phyloP scores from a whole-genome alignment of 2,329 filamentous ascomycete genomes.

The Bipolaris cookei region DNA sequence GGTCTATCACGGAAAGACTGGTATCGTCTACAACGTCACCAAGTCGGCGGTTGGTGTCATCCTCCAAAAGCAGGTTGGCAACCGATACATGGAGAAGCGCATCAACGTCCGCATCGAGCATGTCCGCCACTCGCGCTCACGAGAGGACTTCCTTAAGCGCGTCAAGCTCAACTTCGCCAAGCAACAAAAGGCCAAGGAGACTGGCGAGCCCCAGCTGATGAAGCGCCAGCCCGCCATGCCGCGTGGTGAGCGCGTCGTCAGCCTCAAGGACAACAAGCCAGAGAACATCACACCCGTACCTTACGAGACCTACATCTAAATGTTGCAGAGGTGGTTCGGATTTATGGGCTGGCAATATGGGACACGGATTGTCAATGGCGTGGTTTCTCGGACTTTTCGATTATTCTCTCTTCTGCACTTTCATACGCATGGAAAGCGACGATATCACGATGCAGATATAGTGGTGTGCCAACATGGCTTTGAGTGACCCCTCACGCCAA shows the following conservation, averaged over 20 bases:
- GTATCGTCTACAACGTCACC: slow-evolving; percentile 98
- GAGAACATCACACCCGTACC: slow-evolving; percentile 90
- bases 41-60: slow-evolving; percentile 98
- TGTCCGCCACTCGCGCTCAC: slow-evolving; percentile 89
- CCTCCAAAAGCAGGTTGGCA: slow-evolving; percentile 96
- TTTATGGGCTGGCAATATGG: slow-evolving; percentile 43
- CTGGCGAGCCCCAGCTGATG: slow-evolving; percentile 85
- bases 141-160: slow-evolving; percentile 94
- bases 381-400: slow-evolving; percentile 50
- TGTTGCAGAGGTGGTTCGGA: slow-evolving; percentile 36
- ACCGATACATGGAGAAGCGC: slow-evolving; percentile 99
- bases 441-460: slow-evolving; percentile 46
- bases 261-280: slow-evolving; percentile 79
- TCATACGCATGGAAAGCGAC: slow-evolving; percentile 49
- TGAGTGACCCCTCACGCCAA: slow-evolving; percentile 47
- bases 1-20: slow-evolving; percentile 97
- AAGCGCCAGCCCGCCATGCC: slow-evolving; percentile 88
- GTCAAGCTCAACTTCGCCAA: slow-evolving; percentile 95
- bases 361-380: slow-evolving; percentile 49
- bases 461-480: slow-evolving; percentile 45
- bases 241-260: slow-evolving; percentile 80
- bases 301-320: slow-evolving; percentile 99
- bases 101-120: slow-evolving; percentile 99
- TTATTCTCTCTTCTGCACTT: slow-evolving; percentile 49
- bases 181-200: slow-evolving; percentile 90